These are phyloP conservation scores for Cucurbita maxima DNA, from an alignment of 306 rosid genomes.

Conservation along the genomic window DNA sequence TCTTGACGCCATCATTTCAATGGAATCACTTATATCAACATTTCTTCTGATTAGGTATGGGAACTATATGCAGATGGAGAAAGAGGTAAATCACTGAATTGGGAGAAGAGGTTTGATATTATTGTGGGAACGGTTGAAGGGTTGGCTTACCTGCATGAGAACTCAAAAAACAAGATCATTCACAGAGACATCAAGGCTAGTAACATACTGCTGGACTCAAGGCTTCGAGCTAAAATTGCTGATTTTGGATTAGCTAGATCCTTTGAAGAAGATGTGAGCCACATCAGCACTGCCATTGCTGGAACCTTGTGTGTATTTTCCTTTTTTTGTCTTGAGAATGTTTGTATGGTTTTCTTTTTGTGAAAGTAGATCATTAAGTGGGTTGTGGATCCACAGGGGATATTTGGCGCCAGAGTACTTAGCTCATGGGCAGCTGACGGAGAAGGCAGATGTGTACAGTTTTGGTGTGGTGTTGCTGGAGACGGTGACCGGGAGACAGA, in stretches of 20 bases:
- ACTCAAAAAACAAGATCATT: constrained; percentile 49
- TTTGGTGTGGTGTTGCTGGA: constrained; percentile 73
- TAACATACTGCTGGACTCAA: constrained; percentile 70
- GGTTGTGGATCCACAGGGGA: constrained; percentile 35
- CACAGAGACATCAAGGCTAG: constrained; percentile 93
- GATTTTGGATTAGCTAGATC: constrained; percentile 95
- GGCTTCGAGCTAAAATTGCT: constrained; percentile 74
- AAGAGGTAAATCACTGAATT: constrained; percentile 47
- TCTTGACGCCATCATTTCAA: not conserved
- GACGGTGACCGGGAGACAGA: constrained; percentile 52
- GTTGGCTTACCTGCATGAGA: constrained; percentile 70
- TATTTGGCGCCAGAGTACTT: constrained; percentile 95
- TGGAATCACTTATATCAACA: not conserved
- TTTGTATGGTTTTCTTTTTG: not conserved
- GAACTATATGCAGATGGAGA: constrained; percentile 27
- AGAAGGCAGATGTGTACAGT: constrained; percentile 77
- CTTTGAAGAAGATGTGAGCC: constrained; percentile 76
- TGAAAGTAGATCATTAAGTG: not conserved
- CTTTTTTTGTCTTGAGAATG: not conserved
- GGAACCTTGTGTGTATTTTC: constrained; percentile 57
- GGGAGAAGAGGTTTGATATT: constrained; percentile 75
- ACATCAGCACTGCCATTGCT: constrained; percentile 91
- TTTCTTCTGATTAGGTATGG: not conserved
- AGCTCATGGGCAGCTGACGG: constrained; percentile 89
- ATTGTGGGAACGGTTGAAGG: constrained; percentile 70